Evolutionary conservation across 441 rosid genomes (phyloP), one percentile per base, ranked within the genome.

Genomic region (Monsonia emarginata): DNA sequence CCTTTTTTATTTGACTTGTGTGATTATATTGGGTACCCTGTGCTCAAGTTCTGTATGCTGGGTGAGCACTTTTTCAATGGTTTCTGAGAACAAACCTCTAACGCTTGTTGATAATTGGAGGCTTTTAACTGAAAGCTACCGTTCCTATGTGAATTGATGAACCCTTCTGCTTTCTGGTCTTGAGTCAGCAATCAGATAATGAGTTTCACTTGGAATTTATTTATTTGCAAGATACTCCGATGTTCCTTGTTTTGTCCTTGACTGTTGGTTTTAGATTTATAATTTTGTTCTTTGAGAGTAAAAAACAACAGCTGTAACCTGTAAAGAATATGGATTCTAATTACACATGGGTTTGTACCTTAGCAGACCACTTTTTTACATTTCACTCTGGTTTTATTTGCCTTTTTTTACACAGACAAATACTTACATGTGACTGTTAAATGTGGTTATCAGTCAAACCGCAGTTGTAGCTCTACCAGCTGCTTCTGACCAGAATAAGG

Each of bases 401-500:
- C 25, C 6, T 61, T 65, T 71, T 26, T 6, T n/a, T 22, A 3
- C 22, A 34, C 40, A 63, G 48, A 10, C 5, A n/a, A 50, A 62
- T 42, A 16, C 68, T 76, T 60, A 74, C 25, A 4, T 42, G 5
- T 50, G 52, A 46, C 48, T 74, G 31, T 40, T 70, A 54, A 28
- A 69, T 59, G 63, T 74, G 63, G 58, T 40, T 52, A 57, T 57
- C 83, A 86, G 90, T 19, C 81, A 83, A 60, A 77, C 72, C n/a
- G 31, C 76, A 13, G 81, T 52, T 65, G 71, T 69, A 52, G 64
- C 72, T 36, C 71, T 66, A 27, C 72, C 66, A 63, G 69, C 69
- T 38, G 64, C 70, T 11, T 63, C 80, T 56, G 77, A 66, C 32
- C 36, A 64, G 54, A 79, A 67, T 61, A 73, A 69, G 65, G 84